A percentile compares a stretch with the other conserved stretches of the same genome.
phyloP scores from a whole-genome alignment of 225 moss, liverwort and hornwort species.

The Pseudoscleropodium purum region DNA sequence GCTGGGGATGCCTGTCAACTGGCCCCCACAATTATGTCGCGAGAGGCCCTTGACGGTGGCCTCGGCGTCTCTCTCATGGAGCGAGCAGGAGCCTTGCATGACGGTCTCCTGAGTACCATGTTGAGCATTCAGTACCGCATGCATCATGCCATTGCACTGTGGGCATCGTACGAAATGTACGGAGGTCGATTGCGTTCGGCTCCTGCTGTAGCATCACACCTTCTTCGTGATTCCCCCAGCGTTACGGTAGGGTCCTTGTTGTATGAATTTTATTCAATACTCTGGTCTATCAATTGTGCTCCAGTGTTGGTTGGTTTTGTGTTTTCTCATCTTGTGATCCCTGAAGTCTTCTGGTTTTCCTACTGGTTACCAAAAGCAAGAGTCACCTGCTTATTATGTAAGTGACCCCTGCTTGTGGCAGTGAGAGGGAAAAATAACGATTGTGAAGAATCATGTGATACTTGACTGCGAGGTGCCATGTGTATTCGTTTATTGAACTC shows the following conservation, averaged over 20 bases:
- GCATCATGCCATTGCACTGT: constrained; percentile 69
- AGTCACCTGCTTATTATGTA: background rate
- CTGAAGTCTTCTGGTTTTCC: background rate
- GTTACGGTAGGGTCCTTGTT: constrained; percentile 41
- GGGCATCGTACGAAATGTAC: constrained; percentile 92
- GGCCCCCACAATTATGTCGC: constrained; percentile 84
- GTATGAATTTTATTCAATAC: background rate
- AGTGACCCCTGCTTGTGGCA: background rate
- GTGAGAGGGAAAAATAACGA: background rate
- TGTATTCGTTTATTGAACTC: background rate
- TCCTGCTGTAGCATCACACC: constrained; percentile 55
- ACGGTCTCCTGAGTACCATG: constrained; percentile 64
- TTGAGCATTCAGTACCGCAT: constrained; percentile 82
- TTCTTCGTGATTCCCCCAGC: constrained; percentile 52
- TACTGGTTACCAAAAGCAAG: background rate
- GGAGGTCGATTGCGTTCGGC: constrained; percentile 60
- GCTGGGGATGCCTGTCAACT: constrained; percentile 81
- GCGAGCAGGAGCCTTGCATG: constrained; percentile 68
- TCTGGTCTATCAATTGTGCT: background rate
- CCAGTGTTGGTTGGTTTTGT: background rate
- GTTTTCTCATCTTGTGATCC: background rate
- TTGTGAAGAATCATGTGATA: background rate
- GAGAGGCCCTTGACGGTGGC: constrained; percentile 76
- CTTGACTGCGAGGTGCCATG: background rate
- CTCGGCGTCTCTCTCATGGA: constrained; percentile 93